Percentiles rank a stretch among this genome's conserved stretches.
phyloP scores from a whole-genome alignment of 1,284 basidiomycete species.

The Pterula multifida region DNA sequence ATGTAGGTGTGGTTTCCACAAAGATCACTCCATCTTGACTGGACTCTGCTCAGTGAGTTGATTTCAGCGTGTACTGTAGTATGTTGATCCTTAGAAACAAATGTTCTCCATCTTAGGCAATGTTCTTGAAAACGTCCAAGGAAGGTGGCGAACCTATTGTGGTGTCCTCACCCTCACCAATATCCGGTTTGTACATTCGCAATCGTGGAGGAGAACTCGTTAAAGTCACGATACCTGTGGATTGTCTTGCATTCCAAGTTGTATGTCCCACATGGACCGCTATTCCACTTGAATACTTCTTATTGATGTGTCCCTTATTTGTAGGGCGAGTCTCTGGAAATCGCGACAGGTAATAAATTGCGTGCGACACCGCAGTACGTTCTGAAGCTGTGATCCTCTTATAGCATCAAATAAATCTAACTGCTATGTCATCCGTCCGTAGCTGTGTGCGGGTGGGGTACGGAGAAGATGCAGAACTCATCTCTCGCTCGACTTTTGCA shows the following conservation, averaged over 20 bases:
- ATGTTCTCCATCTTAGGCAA: conserved; percentile 48
- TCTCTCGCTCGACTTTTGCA: conserved; percentile 80
- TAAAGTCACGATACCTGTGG: conserved; percentile 74
- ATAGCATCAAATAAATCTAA: no score
- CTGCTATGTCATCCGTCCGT: neutral
- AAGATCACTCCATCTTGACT: conserved; percentile 81
- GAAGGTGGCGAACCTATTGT: conserved; percentile 28
- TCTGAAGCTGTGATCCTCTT: no score
- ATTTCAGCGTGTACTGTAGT: conserved; percentile 8
- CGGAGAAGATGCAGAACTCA: conserved; percentile 27
- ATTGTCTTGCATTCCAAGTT: conserved; percentile 85
- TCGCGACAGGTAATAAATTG: conserved; percentile 67
- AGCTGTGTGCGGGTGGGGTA: conserved; percentile 53
- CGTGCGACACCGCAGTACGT: conserved; percentile 81
- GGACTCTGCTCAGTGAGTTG: conserved; percentile 70
- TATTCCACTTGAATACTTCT: no score
- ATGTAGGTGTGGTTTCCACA: conserved; percentile 56
- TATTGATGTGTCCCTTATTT: neutral
- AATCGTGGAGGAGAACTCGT: conserved; percentile 64
- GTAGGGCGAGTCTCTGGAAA: conserved; percentile 73
- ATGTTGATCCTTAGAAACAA: conserved; percentile 24
- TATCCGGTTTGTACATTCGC: conserved; percentile 82
- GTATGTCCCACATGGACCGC: neutral
- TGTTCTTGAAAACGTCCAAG: conserved; percentile 48
- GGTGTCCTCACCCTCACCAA: conserved; percentile 56